Conservation (phyloP, 208 protist species). For the Angomonas deanei region DNA sequence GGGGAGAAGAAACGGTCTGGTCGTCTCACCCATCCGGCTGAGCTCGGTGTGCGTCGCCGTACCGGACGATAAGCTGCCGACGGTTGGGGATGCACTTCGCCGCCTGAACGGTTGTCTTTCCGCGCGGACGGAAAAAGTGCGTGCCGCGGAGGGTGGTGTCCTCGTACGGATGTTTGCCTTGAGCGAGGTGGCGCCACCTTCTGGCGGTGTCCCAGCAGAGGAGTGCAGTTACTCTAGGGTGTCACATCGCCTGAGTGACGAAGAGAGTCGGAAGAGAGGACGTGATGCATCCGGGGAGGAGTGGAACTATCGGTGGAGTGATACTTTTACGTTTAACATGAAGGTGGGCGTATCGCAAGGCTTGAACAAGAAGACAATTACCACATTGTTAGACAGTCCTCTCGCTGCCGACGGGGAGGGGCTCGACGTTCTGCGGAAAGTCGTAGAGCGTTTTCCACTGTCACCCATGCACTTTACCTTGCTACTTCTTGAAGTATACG, state of each 20-base stretch:
- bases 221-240: background rate
- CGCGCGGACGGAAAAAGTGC: background rate
- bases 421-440: background rate
- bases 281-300: background rate
- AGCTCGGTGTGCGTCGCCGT: constrained; percentile 26
- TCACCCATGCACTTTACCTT: background rate
- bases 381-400: background rate
- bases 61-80: background rate
- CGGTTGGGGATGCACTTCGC: background rate
- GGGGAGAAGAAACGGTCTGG: constrained; percentile 26
- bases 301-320: background rate
- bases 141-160: too few species aligned
- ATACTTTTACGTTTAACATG: constrained; percentile 47
- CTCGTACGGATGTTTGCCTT: too few species aligned
- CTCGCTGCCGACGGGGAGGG: background rate
- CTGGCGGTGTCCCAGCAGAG: background rate
- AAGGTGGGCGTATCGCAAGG: constrained; percentile 69
- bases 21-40: constrained; percentile 44
- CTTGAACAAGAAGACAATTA: constrained; percentile 16
- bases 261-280: background rate
- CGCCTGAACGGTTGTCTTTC: too few species aligned
- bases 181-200: background rate
- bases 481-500: background rate
- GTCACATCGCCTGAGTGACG: background rate
- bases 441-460: background rate